phyloP scores from a whole-genome alignment of 371 early-diverging fungal genomes.

The Mucor irregularis region DNA sequence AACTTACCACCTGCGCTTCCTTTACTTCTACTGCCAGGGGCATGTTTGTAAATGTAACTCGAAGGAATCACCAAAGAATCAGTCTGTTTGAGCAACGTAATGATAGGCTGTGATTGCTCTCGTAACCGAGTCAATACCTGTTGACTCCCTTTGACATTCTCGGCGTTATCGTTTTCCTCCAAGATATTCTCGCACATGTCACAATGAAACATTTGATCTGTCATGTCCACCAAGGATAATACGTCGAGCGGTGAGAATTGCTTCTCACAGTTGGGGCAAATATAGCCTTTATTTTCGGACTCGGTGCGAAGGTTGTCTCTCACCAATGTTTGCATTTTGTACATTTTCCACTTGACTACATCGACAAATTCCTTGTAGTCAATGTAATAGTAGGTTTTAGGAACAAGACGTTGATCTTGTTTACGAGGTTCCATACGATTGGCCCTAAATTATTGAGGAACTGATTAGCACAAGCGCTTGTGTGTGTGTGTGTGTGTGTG shows the following conservation, averaged over 20 bases:
- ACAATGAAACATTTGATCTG: slow-evolving; percentile 57
- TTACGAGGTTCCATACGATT: slow-evolving; percentile 66
- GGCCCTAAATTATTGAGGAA: slow-evolving; percentile 36
- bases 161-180: slow-evolving; percentile 68
- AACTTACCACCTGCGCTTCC: slow-evolving; percentile 24
- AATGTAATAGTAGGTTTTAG: slow-evolving; percentile 82
- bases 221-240: slow-evolving; percentile 48
- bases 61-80: slow-evolving; percentile 74
- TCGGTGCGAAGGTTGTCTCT: slow-evolving; percentile 72
- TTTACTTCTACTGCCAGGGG: slow-evolving; percentile 23
- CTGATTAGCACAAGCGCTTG: not conserved
- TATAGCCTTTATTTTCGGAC: slow-evolving; percentile 72
- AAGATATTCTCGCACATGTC: slow-evolving; percentile 63
- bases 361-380: slow-evolving; percentile 94
- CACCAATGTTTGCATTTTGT: slow-evolving; percentile 77
- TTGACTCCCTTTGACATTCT: slow-evolving; percentile 55
- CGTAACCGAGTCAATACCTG: slow-evolving; percentile 58
- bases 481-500: too few relatives aligned
- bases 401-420: slow-evolving; percentile 63
- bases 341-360: slow-evolving; percentile 90
- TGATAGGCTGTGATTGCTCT: slow-evolving; percentile 80
- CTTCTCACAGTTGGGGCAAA: slow-evolving; percentile 63
- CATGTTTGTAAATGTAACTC: slow-evolving; percentile 48
- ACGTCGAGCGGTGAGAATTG: slow-evolving; percentile 62
- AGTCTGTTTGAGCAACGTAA: slow-evolving; percentile 79